These are phyloP conservation scores for Pythium scleroteichum DNA, from an alignment of 352 stramenopile species.

Conservation along the genomic window DNA sequence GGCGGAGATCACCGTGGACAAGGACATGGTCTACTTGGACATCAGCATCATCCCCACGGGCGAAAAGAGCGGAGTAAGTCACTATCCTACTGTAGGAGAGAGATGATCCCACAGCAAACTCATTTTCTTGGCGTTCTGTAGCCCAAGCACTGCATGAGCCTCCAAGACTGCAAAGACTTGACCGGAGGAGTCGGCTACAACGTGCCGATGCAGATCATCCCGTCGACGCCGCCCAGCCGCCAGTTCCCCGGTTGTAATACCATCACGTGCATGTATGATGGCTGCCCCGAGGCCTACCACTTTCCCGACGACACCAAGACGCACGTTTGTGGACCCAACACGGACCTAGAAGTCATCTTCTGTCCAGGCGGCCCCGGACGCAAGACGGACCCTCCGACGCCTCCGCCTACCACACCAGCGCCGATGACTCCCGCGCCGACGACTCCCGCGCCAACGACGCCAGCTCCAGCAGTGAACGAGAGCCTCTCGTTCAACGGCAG, in stretches of 20 bases:
- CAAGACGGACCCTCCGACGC: constrained; percentile 31
- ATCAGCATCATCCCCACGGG: constrained; percentile 36
- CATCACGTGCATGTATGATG: constrained; percentile 51
- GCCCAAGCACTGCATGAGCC: constrained; percentile 42
- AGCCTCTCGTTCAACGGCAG: constrained; percentile 13
- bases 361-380: constrained; percentile 45
- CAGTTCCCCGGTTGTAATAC: constrained; percentile 41
- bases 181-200: constrained; percentile 66
- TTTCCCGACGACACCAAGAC: constrained; percentile 65
- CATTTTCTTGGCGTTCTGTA: constrained; percentile 22
- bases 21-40: constrained; percentile 21
- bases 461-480: constrained; percentile 22
- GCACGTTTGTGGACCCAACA: constrained; percentile 37
- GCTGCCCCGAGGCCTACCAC: constrained; percentile 64
- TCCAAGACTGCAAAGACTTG: constrained; percentile 50
- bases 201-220: constrained; percentile 59
- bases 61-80: background rate
- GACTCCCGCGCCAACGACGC: constrained; percentile 29
- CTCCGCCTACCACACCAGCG: constrained; percentile 32
- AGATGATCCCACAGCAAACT: too few relatives aligned
- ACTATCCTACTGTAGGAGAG: too few relatives aligned
- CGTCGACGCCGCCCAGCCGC: constrained; percentile 2
- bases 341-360: constrained; percentile 46
- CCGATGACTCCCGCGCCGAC: constrained; percentile 38
- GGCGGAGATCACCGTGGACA: constrained; percentile 24